phyloP scores from a whole-genome alignment of 768 basidiomycete genomes.

The Xanthoconium stramineum region DNA sequence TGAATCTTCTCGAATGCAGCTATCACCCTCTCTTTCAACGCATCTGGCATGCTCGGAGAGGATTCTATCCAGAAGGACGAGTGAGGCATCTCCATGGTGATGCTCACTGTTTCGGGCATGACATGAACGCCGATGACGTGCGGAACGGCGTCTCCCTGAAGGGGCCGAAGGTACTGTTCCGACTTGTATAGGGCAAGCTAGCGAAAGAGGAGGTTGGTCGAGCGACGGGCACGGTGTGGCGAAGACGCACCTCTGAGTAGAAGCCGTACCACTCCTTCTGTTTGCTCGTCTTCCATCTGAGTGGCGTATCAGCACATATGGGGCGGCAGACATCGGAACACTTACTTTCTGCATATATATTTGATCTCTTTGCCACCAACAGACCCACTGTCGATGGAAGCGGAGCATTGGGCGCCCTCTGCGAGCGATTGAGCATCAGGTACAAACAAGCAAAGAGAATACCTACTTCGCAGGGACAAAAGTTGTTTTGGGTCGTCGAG shows the following conservation, averaged over 20 bases:
- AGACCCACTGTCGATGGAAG: slow-evolving; percentile 35
- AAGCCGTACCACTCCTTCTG: slow-evolving; percentile 39
- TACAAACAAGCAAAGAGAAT: neutral
- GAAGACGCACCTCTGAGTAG: slow-evolving; percentile 34
- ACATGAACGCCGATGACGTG: slow-evolving; percentile 49
- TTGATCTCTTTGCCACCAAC: slow-evolving; percentile 27
- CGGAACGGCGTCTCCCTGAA: slow-evolving; percentile 55
- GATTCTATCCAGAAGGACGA: slow-evolving; percentile 61
- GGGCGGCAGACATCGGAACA: neutral
- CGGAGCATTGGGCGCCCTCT: slow-evolving; percentile 38
- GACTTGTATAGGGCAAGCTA: slow-evolving; percentile 54
- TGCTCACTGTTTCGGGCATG: slow-evolving; percentile 35
- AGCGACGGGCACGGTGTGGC: slow-evolving; percentile 14
- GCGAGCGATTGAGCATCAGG: slow-evolving; percentile 6
- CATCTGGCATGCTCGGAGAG: slow-evolving; percentile 50
- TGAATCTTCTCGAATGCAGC: slow-evolving; percentile 50
- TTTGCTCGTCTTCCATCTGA: slow-evolving; percentile 33
- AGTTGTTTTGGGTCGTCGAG: slow-evolving; percentile 28
- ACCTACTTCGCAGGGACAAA: slow-evolving; percentile 25
- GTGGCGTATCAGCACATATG: slow-evolving; percentile 2
- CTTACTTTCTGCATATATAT: slow-evolving; percentile 39
- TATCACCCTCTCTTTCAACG: slow-evolving; percentile 51
- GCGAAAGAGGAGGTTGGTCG: slow-evolving; percentile 1
- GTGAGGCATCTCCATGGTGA: slow-evolving; percentile 55
- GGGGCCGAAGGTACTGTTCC: slow-evolving; percentile 40